phyloP scores from a whole-genome alignment of 2,329 filamentous ascomycete species.

The Aspergillus flavus region DNA sequence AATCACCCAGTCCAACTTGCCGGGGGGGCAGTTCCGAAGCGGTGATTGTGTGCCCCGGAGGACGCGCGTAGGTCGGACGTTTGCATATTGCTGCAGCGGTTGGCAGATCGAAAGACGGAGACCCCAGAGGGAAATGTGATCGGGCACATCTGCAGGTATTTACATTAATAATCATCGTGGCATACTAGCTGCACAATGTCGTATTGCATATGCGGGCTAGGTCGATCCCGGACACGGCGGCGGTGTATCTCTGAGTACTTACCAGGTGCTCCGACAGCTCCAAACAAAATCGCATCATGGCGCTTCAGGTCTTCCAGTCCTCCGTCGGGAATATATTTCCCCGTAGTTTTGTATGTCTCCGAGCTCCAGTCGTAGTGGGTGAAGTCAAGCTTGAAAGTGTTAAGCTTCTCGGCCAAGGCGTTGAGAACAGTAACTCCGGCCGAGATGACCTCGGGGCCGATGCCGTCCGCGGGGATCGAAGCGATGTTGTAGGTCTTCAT shows the following conservation, averaged over 20 bases:
- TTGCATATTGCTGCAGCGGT: conserved; percentile 69
- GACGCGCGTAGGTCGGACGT: conserved; percentile 65
- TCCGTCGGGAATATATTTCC: conserved; percentile 65
- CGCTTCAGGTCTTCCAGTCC: conserved; percentile 59
- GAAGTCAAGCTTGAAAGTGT: conserved; percentile 64
- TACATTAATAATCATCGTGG: neutral
- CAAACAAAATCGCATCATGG: conserved; percentile 70
- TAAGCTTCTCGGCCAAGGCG: conserved; percentile 43
- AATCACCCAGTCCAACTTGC: conserved; percentile 68
- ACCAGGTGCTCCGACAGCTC: conserved; percentile 66
- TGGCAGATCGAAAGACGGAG: conserved; percentile 69
- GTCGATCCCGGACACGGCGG: neutral
- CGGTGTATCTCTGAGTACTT: conserved; percentile 1
- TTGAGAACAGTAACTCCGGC: conserved; percentile 66
- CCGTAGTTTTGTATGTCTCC: conserved; percentile 66
- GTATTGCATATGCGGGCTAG: neutral
- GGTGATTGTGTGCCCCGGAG: conserved; percentile 64
- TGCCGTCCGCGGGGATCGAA: conserved; percentile 70
- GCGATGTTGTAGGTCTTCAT: conserved; percentile 55
- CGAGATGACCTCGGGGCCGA: conserved; percentile 68
- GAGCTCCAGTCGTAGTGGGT: conserved; percentile 68
- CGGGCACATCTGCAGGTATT: conserved; percentile 56
- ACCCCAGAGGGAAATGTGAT: conserved; percentile 69
- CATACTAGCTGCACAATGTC: neutral
- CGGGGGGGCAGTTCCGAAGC: conserved; percentile 55